Base-by-base conservation (phyloP, 768 basidiomycete species). In the Lentinula guzmanii region DNA sequence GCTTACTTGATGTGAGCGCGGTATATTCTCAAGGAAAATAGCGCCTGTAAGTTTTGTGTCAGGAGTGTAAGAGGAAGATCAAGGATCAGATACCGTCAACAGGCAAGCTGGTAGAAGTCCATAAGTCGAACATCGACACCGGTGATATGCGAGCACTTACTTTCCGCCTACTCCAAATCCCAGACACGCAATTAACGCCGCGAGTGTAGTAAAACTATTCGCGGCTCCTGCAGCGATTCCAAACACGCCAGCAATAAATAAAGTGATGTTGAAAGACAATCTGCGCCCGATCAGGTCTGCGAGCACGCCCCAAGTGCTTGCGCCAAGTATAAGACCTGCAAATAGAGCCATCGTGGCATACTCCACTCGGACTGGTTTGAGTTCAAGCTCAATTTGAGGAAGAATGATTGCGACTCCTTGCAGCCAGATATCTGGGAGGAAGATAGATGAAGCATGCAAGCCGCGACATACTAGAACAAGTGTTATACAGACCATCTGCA, bases 81-180 rank as follows among this genome's bases (percentile, higher is more conserved):
- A 46, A 51, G 7, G 34, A 28, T 37, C 33, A 33, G 16, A 10
- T 60, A 85, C 82, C 73, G 71, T 82, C 77, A 54, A 82, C 73
- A 62, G 79, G 78, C 21, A 80, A 66, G 60, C 78, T 79, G 28
- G 28, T 28, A 57, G 11, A 58, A 62, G 3, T 31, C 11, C 42
- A 58, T 15, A 50, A 15, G 11, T 24, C 24, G 24, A 24, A 24
- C 48, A 67, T 13, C 65, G 65, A 39, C 37, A 39, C 37, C 37
- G 6, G 69, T 64, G 50, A 71, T 61, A 65, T 66, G 52, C 75
- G 70, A 71, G 67, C 7, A 68, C 82, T 61, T 67, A 76, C 79
- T 83, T 79, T 67, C 83, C 82, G 56, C 82, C 80, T 9, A 82
- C 67, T 31, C 81, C 81, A 58, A 82, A 79, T 28, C 79, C 81